Evolutionary conservation across 345 rosid genomes (phyloP), one percentile per base, ranked within the genome.

Genomic region (Murraya koenigii): DNA sequence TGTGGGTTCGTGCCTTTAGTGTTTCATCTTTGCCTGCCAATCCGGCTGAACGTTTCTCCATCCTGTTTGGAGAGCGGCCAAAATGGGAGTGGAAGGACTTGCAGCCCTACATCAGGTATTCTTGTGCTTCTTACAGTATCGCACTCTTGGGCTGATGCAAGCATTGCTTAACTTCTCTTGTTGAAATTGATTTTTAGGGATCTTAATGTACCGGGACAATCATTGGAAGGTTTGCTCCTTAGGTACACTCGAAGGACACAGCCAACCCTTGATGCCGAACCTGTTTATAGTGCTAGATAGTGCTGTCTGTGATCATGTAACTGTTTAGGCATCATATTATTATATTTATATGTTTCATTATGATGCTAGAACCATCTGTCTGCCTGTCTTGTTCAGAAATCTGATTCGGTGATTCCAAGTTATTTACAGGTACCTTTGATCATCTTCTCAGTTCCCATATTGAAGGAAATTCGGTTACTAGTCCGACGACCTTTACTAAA

Each of bases 61-160:
- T 81, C 70, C 89, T 95, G n/a, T 93, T 95, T 80, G 87, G 80
- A 69, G 92, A 91, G 74, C 87, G 95, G 63, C 49, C 90, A 36
- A 96, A 85, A 84, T 94, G 99, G 99, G 97, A 90, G 63, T 84
- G 92, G 95, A 94, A 89, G 85, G 99, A 96, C 77, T 84, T 96
- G 55, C 87, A 89, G 84, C 98, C 98, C 60, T 96, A 89, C 86
- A 79, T 93, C 77, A 91, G 98, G 98, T 94, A 74, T 58, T 6
- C 14, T 56, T 69, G 5, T n/a, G 25, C 30, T 66, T 17, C 58
- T 2, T 30, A 44, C 49, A 44, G 11, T 44, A 8, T 33, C 26
- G 39, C 25, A 54, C 5, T 14, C 36, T 52, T 35, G 56, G 23
- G 44, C 47, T 65, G 36, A 70, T 76, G 20, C 33, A n/a, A 23